phyloP scores from a whole-genome alignment of 768 basidiomycete species.

The Rhizopogon sp. region DNA sequence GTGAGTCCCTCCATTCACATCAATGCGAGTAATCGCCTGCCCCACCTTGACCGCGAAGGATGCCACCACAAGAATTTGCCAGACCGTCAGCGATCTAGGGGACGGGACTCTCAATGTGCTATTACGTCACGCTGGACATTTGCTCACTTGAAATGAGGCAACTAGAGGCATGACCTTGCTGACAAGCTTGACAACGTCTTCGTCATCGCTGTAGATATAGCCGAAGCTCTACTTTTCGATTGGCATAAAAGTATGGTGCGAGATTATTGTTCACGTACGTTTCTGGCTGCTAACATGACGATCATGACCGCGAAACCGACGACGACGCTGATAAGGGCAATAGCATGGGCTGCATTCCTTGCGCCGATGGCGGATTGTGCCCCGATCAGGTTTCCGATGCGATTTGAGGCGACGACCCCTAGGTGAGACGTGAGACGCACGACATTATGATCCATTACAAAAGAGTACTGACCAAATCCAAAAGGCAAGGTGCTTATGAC shows the following conservation, averaged over 20 bases:
- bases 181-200: slow-evolving; percentile 44
- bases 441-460: neutral
- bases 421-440: neutral
- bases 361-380: slow-evolving; percentile 46
- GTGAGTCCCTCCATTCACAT: slow-evolving; percentile 1
- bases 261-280: slow-evolving; percentile 35
- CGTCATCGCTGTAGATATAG: slow-evolving; percentile 64
- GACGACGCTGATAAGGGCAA: slow-evolving; percentile 59
- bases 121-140: neutral
- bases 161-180: slow-evolving; percentile 47
- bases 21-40: neutral
- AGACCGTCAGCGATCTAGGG: slow-evolving; percentile 45
- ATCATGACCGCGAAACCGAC: slow-evolving; percentile 57
- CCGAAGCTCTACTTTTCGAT: slow-evolving; percentile 43
- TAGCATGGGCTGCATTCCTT: slow-evolving; percentile 54
- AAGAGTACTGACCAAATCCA: slow-evolving; percentile 45
- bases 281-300: slow-evolving; percentile 47
- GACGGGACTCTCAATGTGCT: neutral
- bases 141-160: slow-evolving; percentile 46
- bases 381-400: slow-evolving; percentile 72
- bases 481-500: slow-evolving; percentile 75
- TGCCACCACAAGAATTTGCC: slow-evolving; percentile 46
- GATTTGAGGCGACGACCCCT: slow-evolving; percentile 68
- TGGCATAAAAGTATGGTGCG: neutral
- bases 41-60: slow-evolving; percentile 43